Evolutionary conservation across 495 filamentous ascomycete species (phyloP), one percentile per base, ranked within the genome.

Genomic region (Hypoxylon crocopeplum): DNA sequence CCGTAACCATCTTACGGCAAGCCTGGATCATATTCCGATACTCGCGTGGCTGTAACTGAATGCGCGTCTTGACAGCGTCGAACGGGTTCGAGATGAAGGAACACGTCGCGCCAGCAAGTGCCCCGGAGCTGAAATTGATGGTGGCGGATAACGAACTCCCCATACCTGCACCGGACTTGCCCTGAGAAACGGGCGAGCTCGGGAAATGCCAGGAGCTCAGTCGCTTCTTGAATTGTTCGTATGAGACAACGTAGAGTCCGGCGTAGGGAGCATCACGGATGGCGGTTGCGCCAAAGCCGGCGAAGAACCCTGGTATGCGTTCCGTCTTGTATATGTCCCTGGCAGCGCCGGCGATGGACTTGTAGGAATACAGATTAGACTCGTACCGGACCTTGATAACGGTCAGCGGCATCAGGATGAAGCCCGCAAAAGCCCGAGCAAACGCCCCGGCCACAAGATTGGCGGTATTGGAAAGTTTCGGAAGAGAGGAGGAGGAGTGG

Each of bases 301-400:
- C 81, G 64, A 99, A 97, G 70, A 99, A 93, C 0, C 95, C 94
- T 1, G 86, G 82, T 1, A 89, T 15, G 1, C 94, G 94, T 59
- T 95, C 90, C 0, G 77, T 81, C 11, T 75, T 77, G 11, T 89
- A 65, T 25, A 99, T 98, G 62, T 93, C 89, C 11, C 76, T 81
- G 2, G 80, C 84, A 0, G 95, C 94, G 25, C 81, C 77, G 20
- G 79, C 69, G 15, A 99, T 78, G 5, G 89, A 91, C n/a, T 79
- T 79, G 76, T 99, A 99, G 22, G 80, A 74, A 78, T 97, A 99
- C 38, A 90, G 76, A 49, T 81, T 88, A 7, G 85, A 89, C 69
- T 99, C 94, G 68, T 94, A 98, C 39, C 94, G 90, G 7, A 99
- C 95, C 69, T 99, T 99, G 68, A 99, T 83, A 25, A 98, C 89